Base-by-base conservation (phyloP, 2,329 filamentous ascomycete genomes). In the Colletotrichum liaoningense region DNA sequence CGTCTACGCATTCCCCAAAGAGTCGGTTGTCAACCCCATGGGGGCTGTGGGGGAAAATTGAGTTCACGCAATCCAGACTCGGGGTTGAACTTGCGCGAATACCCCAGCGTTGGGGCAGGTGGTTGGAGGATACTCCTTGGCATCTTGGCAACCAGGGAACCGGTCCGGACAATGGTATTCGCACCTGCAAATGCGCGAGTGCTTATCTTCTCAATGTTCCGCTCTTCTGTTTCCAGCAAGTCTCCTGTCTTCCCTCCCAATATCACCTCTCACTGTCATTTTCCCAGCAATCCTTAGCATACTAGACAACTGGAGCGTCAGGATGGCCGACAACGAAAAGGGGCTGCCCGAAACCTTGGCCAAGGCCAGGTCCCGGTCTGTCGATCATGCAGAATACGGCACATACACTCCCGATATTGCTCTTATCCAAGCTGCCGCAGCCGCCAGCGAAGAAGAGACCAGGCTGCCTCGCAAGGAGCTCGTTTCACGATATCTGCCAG, bases 361-460 rank as follows among this genome's bases (percentile, higher is more conserved):
- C 5, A 69, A 69, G 42, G 49, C 63, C 22, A 74, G 75, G 58
- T n/a, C 28, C 19, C 63, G 30, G 8, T 30, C 74, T 5, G 72
- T 75, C 19, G 66, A 65, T 14, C 78, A 81, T 57, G 72, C 69
- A 38, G 80, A 81, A 63, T 75, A 79, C 68, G 75, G 75, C 4
- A 63, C 68, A 28, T 75, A 78, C 75, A 75, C 26, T 4, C 66
- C 78, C 4, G 69, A 81, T 55, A 75, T 77, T 33, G 79, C 80
- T 16, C 80, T 81, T 64, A 79, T 82, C 66, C 80, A 82, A 71
- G 79, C 81, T 26, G 81, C 81, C 52, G 78, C 79, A n/a, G 77
- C 76, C 9, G 68, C 76, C 63, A 78, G 75, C 54, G 80, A 81
- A 26, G 79, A 78, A 1, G 81, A 82, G 64, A 66, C 77, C 30